Evolutionary conservation across 2,329 filamentous ascomycete genomes (phyloP), one percentile per base, ranked within the genome.

Genomic region (Fusarium hainanense): DNA sequence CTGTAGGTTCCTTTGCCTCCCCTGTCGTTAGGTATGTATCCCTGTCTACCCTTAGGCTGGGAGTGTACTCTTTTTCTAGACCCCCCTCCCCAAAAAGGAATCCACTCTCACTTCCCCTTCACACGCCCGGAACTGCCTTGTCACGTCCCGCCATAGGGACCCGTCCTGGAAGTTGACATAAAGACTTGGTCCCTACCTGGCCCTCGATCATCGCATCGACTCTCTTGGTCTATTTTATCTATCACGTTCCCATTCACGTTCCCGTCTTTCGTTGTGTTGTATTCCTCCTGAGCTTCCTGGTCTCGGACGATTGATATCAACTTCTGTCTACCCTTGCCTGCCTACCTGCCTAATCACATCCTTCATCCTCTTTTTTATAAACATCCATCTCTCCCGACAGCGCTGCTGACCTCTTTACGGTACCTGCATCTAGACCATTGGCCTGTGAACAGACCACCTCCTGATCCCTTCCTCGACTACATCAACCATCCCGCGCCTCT

Each of bases 161-260:
- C 73, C 70, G 58, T 70, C 66, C 65, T 74, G 70, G 73, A 68
- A 72, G 69, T 65, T 74, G 73, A 75, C 73, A 75, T 75, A 75
- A 75, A 75, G 72, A 69, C 73, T 74, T 75, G 73, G 70, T 69
- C 72, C 72, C 66, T 74, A 74, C 73, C 73, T 71, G 72, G 65
- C 63, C 69, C 65, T 75, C 68, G 63, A 75, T 75, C 69, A 59
- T 70, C 57, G 32, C 67, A 72, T 71, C 72, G 58, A 72, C 70
- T 72, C 71, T 66, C 70, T 61, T 67, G 70, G 63, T 66, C 69
- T 73, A 73, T 65, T 70, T 71, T 69, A 70, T 63, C 68, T 72
- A 71, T 63, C 68, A 56, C 49, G 49, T 50, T 50, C 47, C 34
- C 34, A 37, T 37, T 50, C 47, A 34, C 28, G 11, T 56, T 64